Evolutionary conservation across 2,329 filamentous ascomycete genomes (phyloP).

Genomic region (Metarhizium sp.): DNA sequence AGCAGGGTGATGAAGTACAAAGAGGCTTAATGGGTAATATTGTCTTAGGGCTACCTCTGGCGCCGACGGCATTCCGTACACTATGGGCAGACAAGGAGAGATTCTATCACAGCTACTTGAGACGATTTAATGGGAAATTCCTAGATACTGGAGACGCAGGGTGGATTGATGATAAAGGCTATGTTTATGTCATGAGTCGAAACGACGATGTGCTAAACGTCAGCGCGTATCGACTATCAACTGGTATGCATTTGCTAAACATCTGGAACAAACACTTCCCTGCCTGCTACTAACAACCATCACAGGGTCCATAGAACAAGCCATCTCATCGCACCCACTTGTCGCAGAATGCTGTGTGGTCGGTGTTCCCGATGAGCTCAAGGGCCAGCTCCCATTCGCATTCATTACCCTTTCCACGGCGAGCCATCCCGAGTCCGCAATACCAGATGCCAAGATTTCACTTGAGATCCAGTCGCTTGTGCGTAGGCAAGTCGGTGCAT

Average conservation of each 20-base stretch:
- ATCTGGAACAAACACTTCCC: too few species aligned
- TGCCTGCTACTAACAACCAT: too few species aligned
- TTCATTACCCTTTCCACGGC: slow-evolving; percentile 55
- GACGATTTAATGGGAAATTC: slow-evolving; percentile 73
- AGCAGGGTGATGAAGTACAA: slow-evolving; percentile 64
- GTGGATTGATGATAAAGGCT: slow-evolving; percentile 67
- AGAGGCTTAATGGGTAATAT: slow-evolving; percentile 79
- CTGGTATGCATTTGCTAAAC: slow-evolving; percentile 40
- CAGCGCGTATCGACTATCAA: slow-evolving; percentile 85
- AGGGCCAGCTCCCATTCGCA: slow-evolving; percentile 86
- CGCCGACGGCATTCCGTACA: slow-evolving; percentile 76
- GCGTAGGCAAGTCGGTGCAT: slow-evolving; percentile 74
- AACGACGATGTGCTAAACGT: slow-evolving; percentile 90
- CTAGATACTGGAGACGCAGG: slow-evolving; percentile 88
- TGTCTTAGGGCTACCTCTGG: slow-evolving; percentile 71
- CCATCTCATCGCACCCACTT: slow-evolving; percentile 68
- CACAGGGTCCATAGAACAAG: slow-evolving; percentile 52
- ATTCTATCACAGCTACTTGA: slow-evolving; percentile 78
- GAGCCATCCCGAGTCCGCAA: slow-evolving; percentile 39
- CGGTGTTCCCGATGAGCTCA: slow-evolving; percentile 73
- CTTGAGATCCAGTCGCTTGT: slow-evolving; percentile 65
- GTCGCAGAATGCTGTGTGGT: slow-evolving; percentile 83
- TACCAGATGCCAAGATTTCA: slow-evolving; percentile 34
- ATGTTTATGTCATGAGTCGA: slow-evolving; percentile 54
- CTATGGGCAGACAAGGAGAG: slow-evolving; percentile 79